Evolutionary conservation across 1,284 basidiomycete species (phyloP).

Genomic region (Porodaedalea pini): DNA sequence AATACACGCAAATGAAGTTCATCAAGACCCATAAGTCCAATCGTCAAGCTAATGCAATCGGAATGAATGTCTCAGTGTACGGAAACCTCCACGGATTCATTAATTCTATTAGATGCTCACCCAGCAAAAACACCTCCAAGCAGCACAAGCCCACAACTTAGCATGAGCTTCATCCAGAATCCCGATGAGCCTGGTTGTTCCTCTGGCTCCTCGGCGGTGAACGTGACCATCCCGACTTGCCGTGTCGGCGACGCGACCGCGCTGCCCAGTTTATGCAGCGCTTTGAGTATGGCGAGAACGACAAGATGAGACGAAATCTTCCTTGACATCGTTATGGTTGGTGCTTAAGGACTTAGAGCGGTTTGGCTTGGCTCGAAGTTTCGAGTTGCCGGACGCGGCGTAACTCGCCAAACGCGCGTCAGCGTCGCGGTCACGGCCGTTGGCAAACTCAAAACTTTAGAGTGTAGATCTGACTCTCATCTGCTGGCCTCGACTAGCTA

Average conservation of each 20-base stretch:
- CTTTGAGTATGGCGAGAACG: background rate
- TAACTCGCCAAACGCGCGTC: too few relatives aligned
- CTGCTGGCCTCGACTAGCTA: too few relatives aligned
- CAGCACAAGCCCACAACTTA: slow-evolving; percentile 68
- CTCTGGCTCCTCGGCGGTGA: slow-evolving; percentile 8
- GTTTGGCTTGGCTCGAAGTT: too few relatives aligned
- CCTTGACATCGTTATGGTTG: slow-evolving; percentile 1
- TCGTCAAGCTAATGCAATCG: slow-evolving; percentile 56
- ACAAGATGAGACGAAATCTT: slow-evolving; percentile 10
- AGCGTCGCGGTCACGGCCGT: too few relatives aligned
- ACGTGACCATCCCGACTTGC: background rate
- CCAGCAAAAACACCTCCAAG: slow-evolving; percentile 85
- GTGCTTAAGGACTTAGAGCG: background rate
- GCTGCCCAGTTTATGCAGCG: slow-evolving; percentile 8
- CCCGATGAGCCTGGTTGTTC: slow-evolving; percentile 41
- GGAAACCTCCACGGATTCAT: background rate
- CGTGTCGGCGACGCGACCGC: slow-evolving; percentile 13
- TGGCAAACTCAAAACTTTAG: too few relatives aligned
- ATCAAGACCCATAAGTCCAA: slow-evolving; percentile 94
- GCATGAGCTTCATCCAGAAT: slow-evolving; percentile 67
- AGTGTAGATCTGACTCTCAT: too few relatives aligned
- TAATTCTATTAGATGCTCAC: slow-evolving; percentile 40
- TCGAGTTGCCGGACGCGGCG: too few relatives aligned
- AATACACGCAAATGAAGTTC: slow-evolving; percentile 89
- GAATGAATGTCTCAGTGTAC: background rate